Evolutionary conservation across 768 basidiomycete genomes (phyloP).

Genomic region (Hortiboletus campestris): DNA sequence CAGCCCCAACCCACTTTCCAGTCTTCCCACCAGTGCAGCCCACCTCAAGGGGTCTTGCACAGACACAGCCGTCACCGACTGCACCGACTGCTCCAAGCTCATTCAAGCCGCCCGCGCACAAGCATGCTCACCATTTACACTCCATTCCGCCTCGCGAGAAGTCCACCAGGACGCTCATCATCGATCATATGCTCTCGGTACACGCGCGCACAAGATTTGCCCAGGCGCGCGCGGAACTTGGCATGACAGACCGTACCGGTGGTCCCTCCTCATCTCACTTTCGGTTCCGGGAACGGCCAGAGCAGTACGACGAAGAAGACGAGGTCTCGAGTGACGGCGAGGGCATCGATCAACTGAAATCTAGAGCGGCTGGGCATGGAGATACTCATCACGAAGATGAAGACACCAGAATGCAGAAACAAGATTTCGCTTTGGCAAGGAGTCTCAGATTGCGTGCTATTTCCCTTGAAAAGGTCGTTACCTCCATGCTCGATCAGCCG

Average conservation of each 20-base stretch:
- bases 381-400: conserved; percentile 55
- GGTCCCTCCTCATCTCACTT: conserved; percentile 61
- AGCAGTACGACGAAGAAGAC: conserved; percentile 76
- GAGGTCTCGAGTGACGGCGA: conserved; percentile 67
- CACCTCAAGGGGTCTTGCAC: not conserved
- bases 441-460: conserved; percentile 71
- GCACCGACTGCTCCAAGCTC: conserved; percentile 18
- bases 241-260: conserved; percentile 80
- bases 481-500: conserved; percentile 77
- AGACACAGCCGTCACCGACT: conserved; percentile 16
- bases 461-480: conserved; percentile 79
- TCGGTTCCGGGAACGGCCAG: conserved; percentile 63
- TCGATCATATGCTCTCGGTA: conserved; percentile 86
- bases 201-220: conserved; percentile 78
- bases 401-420: conserved; percentile 51
- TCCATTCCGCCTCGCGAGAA: conserved; percentile 86
- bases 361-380: conserved; percentile 52
- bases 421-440: conserved; percentile 63
- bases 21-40: conserved; percentile 17
- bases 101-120: conserved; percentile 77
- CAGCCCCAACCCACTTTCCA: conserved; percentile 18
- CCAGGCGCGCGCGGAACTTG: conserved; percentile 81
- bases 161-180: conserved; percentile 83
- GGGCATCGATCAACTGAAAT: conserved; percentile 40
- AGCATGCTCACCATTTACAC: conserved; percentile 85